phyloP scores from a whole-genome alignment of 106 monocot genomes.

The Agapanthus africanus region DNA sequence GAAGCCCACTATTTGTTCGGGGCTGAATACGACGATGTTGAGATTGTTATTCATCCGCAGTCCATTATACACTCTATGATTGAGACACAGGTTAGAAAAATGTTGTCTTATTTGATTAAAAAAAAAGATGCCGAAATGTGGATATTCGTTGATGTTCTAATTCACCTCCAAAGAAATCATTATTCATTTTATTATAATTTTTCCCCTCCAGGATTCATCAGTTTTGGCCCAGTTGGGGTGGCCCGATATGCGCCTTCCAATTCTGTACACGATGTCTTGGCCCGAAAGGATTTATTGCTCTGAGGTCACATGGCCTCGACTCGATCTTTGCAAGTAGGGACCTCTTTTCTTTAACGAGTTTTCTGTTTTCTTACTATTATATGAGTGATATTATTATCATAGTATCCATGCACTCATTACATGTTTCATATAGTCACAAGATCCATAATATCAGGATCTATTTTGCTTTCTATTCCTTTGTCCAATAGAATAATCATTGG shows the following conservation, averaged over 20 bases:
- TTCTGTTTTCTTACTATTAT: too few species aligned
- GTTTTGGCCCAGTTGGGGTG: slow-evolving; percentile 86
- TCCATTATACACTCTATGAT: slow-evolving; percentile 99
- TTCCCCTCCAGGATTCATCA: slow-evolving; percentile 79
- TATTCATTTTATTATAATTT: background rate
- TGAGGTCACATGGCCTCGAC: slow-evolving; percentile 91
- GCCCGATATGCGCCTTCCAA: slow-evolving; percentile 96
- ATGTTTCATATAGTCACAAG: too few species aligned
- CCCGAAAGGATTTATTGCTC: slow-evolving; percentile 96
- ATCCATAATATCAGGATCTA: too few species aligned
- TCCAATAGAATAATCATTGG: too few species aligned
- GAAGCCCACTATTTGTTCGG: slow-evolving; percentile 98
- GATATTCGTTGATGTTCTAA: background rate
- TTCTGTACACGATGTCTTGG: slow-evolving; percentile 94
- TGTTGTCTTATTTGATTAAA: background rate
- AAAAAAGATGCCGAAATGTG: background rate
- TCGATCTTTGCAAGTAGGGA: slow-evolving; percentile 91
- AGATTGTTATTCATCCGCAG: slow-evolving; percentile 93
- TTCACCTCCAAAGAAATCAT: background rate
- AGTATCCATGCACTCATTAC: too few species aligned
- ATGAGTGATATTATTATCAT: too few species aligned
- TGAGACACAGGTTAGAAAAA: slow-evolving; percentile 74
- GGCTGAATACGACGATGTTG: slow-evolving; percentile 84
- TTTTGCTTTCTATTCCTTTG: too few species aligned
- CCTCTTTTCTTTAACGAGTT: background rate